Base-by-base conservation (phyloP, 352 stramenopile species). In the Peronosclerospora sorghi region DNA sequence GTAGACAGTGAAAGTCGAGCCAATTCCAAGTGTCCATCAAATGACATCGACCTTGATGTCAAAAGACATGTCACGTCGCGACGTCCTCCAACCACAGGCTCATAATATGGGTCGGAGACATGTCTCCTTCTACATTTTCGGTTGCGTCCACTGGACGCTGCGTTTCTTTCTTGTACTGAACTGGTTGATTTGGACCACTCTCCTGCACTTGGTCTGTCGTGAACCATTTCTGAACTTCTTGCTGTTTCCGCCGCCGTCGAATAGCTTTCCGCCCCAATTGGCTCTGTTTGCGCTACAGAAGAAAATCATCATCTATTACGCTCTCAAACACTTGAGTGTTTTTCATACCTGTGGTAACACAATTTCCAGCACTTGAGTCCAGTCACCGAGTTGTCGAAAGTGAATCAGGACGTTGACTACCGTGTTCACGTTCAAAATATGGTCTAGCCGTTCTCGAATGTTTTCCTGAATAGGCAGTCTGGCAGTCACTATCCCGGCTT, bases 371-470 rank as follows among this genome's bases (percentile, higher is more conserved):
- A 68, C 62, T 4, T 45, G 50, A n/a, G 39, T 35, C 74, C 74
- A 87, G 44, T 87, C 68, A 5, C 53, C 56, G 12, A 52, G 37
- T 39, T 63, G 52, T 19, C 59, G 55, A 28, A 77, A 82, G 7
- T 65, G 55, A 30, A 80, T 81, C 26, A 87, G 61, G 41, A 85
- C 72, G 21, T 86, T 74, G 13, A 80, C 39, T 20, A 89, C 70
- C 26, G 73, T 86, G 48, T 89, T 86, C 18, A 89, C 72, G 47
- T 86, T 89, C 29, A 89, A 51, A 26, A 89, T 86, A 39, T 89
- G 77, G 41, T 86, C 73, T 14, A 80, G 48, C 2, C 77, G 67
- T 43, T 83, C 62, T 2, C 63, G 59, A 26, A 84, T 68, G 43
- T 79, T 46, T 46, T 89, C 77, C 35, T 86, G 77, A 46, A 89